Base-by-base conservation (phyloP, 169 alveolate species). In the Toxoplasma gondii region DNA sequence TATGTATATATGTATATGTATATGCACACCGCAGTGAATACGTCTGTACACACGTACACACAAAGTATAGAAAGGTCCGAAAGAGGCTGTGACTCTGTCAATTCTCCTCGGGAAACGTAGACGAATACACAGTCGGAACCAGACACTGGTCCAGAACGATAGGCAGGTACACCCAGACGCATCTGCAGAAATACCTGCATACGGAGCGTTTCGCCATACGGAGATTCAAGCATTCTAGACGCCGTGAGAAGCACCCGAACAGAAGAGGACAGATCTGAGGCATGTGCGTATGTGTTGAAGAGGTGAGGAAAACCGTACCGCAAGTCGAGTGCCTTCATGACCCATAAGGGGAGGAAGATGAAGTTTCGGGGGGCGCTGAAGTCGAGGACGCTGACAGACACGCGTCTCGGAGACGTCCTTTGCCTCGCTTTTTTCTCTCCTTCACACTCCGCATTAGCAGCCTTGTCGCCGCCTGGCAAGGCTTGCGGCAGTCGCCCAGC, bases 261-360 rank as follows among this genome's bases (percentile, higher is more conserved):
- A n/a, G n/a, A n/a, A n/a, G n/a, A n/a, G n/a, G n/a, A n/a, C n/a
- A n/a, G n/a, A n/a, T n/a, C n/a, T n/a, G n/a, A 12, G 58, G 58
- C 12, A 12, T 49, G 4, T 12, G 12, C 12, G 58, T 12, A 12
- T 49, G 4, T 49, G 58, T 49, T 49, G 58, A 49, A 49, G 12
- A 49, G 1, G 64, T 24, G 58, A 81, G 19, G n/a, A 41, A 9
- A 5, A 19, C 49, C 49, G 43, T 31, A 84, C 91, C 41, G n/a
- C 36, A 84, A 69, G 36, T 49, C 24, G 31, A 84, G 91, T 7
- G 69, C 41, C 45, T 43, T 49, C 91, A 84, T 84, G 36, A 45
- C 41, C 91, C 91, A 84, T 9, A 34, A 45, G 78, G 91, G 91
- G 24, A 84, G 45, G 41, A 84, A 84, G 41, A 84, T 31, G 45